Evolutionary conservation across 768 basidiomycete species (phyloP), one percentile per base, ranked within the genome.

Genomic region (Xerocomus brunneocitrinus): DNA sequence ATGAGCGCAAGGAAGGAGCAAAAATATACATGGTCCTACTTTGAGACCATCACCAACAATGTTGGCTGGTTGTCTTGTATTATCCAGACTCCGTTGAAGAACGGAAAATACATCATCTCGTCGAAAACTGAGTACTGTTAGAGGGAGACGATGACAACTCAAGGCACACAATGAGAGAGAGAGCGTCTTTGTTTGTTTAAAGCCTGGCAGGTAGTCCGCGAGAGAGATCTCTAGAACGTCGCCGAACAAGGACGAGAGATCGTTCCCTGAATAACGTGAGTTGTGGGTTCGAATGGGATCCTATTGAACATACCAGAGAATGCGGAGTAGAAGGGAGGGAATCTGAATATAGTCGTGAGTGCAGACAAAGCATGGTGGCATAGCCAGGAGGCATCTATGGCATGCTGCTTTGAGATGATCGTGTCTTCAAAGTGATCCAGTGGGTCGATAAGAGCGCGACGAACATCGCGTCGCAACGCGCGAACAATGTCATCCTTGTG

Each of bases 281-380:
- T 16, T 14, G 39, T 32, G 24, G 9, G 24, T 30, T 24, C 19
- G 19, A 5, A 24, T 22, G 13, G 47, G 22, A 48, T 14, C 10
- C 14, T 40, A 46, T 2, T 19, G 24, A n/a, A 72, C 80, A 38
- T 59, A 87, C 85, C 66, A 13, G 76, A 53, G 59, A 87, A 81
- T 43, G 74, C 61, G 12, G 68, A 60, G 67, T 74, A 71, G 53
- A 86, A 57, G 19, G 67, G 58, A 16, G 71, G 71, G 54, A 79
- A 76, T n/a, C 69, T 70, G 58, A 84, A 75, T 50, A 87, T 70
- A 47, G 74, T 73, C 5, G 81, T 76, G 38, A 81, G 57, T 45
- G 80, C 64, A 55, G 76, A 74, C 28, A 88, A 69, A 4, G 83
- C 79, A 55, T 77, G 68, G 28, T 81, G 78, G 54, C 77, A 82